These are phyloP conservation scores for Cenococcum geophilum DNA, from an alignment of 495 filamentous ascomycete genomes.

Conservation along the genomic window DNA sequence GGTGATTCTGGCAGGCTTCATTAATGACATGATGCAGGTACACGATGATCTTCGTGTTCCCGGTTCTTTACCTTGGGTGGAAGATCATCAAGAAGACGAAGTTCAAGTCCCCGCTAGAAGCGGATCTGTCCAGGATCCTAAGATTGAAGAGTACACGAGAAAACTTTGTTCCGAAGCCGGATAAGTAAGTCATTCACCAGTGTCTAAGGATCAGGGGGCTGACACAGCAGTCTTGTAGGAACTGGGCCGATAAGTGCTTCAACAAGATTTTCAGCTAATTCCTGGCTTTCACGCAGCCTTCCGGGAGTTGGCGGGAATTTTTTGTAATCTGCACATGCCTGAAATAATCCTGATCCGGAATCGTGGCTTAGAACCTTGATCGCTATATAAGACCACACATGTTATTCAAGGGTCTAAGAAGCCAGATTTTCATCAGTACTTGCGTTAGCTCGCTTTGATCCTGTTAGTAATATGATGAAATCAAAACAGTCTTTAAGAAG, in stretches of 20 bases:
- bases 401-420: no score
- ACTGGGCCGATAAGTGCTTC: slow-evolving; percentile 31
- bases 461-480: no score
- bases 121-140: slow-evolving; percentile 60
- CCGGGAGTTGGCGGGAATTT: no score
- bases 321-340: no score
- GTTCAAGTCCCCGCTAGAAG: slow-evolving; percentile 50
- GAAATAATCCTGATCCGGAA: no score
- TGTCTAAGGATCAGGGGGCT: neutral
- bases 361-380: no score
- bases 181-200: slow-evolving; percentile 46
- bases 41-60: slow-evolving; percentile 61
- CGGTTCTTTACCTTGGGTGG: slow-evolving; percentile 62
- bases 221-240: slow-evolving; percentile 9
- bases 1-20: slow-evolving; percentile 11
- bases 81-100: slow-evolving; percentile 62
- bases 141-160: slow-evolving; percentile 69
- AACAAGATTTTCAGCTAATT: slow-evolving; percentile 32
- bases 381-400: no score
- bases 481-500: no score
- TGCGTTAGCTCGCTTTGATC: no score
- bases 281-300: neutral
- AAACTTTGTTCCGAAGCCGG: slow-evolving; percentile 52
- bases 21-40: slow-evolving; percentile 36
- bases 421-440: no score